A percentile compares a stretch with the other conserved stretches of the same genome.
These are phyloP conservation scores for Diaporthe helianthi DNA, from an alignment of 2,329 filamentous ascomycete genomes.

Conservation along the genomic window DNA sequence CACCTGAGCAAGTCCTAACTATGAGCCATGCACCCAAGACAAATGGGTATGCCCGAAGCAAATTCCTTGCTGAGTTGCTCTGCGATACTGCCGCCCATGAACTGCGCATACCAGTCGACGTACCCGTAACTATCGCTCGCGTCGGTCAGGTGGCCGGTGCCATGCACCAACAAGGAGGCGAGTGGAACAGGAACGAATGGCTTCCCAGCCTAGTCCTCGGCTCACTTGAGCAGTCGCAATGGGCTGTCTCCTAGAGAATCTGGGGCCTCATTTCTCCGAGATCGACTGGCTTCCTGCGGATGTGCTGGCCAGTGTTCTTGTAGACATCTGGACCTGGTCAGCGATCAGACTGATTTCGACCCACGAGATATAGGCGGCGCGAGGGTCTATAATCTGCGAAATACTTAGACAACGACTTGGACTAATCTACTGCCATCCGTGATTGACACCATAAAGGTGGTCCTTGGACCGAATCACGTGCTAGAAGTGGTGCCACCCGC, in stretches of 20 bases:
- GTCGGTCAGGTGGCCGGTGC: not conserved
- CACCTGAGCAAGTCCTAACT: not conserved
- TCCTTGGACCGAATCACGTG: not conserved
- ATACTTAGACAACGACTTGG: not conserved
- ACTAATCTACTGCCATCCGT: not conserved
- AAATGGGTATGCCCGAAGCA: not conserved
- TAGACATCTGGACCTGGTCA: constrained; percentile 7
- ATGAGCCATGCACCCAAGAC: not conserved
- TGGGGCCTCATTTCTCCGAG: not conserved
- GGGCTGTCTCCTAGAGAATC: not conserved
- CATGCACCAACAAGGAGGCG: not conserved
- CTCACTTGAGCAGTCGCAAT: not conserved
- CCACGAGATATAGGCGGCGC: not conserved
- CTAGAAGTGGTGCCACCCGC: constrained; percentile 7
- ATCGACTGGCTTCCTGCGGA: constrained; percentile 9
- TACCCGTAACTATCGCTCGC: not conserved
- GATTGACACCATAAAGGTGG: not conserved
- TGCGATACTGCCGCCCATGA: not conserved
- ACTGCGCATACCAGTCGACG: too few relatives aligned
- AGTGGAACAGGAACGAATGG: not conserved
- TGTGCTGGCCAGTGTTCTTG: not conserved
- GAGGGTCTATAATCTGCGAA: not conserved
- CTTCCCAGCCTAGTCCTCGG: not conserved
- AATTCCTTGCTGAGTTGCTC: not conserved
- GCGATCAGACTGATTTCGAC: not conserved